Percentiles rank a stretch among this genome's conserved stretches.
These are phyloP conservation scores for Hemerocallis citrina DNA, from an alignment of 106 monocot genomes.

Conservation along the genomic window DNA sequence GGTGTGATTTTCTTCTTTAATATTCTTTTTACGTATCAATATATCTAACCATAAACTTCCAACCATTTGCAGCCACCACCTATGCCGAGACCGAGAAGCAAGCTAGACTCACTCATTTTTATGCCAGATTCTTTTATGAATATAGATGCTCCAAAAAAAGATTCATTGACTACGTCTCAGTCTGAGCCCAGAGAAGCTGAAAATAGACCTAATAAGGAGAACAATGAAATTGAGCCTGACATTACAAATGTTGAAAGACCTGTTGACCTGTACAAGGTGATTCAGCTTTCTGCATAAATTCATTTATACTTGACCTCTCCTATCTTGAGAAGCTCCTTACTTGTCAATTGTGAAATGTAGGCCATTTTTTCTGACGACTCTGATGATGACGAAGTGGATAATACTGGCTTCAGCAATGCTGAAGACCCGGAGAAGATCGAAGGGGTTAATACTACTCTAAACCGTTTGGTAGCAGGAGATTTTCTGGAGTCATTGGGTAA, in stretches of 20 bases:
- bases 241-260: constrained; percentile 47
- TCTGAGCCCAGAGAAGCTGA: constrained; percentile 13
- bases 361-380: constrained; percentile 98
- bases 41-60: too few species aligned
- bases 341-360: constrained; percentile 22
- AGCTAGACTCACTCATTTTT: constrained; percentile 61
- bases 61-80: constrained; percentile 67
- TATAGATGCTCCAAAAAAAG: constrained; percentile 9
- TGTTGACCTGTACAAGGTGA: constrained; percentile 92
- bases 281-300: background rate
- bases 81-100: constrained; percentile 61
- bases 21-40: too few species aligned
- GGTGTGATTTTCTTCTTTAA: too few species aligned
- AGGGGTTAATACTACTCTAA: constrained; percentile 73
- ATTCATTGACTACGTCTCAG: constrained; percentile 6
- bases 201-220: constrained; percentile 8
- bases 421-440: constrained; percentile 46
- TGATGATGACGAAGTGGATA: constrained; percentile 47
- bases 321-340: background rate
- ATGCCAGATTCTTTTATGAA: constrained; percentile 43
- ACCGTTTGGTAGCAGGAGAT: constrained; percentile 85
- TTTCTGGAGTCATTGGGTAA: constrained; percentile 91
- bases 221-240: constrained; percentile 25
- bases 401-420: constrained; percentile 3
- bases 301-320: background rate